Conservation (phyloP, 768 basidiomycete genomes). For the Lentinula raphanica region DNA sequence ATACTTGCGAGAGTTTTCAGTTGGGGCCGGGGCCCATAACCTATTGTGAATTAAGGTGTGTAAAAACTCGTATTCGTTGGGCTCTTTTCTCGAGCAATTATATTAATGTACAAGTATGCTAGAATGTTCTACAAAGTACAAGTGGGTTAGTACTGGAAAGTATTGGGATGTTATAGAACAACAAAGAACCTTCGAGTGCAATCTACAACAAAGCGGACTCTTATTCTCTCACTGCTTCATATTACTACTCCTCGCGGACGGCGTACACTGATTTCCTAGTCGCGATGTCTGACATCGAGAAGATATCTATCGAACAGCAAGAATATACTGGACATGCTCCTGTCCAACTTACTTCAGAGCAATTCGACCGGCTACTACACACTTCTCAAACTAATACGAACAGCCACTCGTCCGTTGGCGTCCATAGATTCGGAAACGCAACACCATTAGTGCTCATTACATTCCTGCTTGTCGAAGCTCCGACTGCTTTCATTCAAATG, state of each 20-base stretch:
- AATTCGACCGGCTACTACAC: conserved; percentile 15
- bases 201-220: too few species aligned
- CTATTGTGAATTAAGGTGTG: background rate
- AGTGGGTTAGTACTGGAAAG: too few species aligned
- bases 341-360: conserved; percentile 9
- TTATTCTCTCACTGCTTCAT: too few species aligned
- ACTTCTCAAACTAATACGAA: conserved; percentile 8
- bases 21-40: background rate
- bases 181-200: too few species aligned
- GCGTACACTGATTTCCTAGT: too few species aligned
- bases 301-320: conserved; percentile 2
- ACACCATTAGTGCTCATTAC: conserved; percentile 14
- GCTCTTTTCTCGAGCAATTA: too few species aligned
- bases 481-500: conserved; percentile 14
- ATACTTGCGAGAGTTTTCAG: background rate
- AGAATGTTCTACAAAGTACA: too few species aligned
- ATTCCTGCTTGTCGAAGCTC: conserved; percentile 14
- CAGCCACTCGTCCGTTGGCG: background rate
- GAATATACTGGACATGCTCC: background rate
- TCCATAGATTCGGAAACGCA: conserved; percentile 12
- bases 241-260: too few species aligned
- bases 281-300: too few species aligned
- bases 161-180: too few species aligned
- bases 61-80: background rate
- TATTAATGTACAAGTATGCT: too few species aligned